These are phyloP conservation scores for Areca catechu DNA, from an alignment of 176 grass and related monocot species.

Conservation along the genomic window DNA sequence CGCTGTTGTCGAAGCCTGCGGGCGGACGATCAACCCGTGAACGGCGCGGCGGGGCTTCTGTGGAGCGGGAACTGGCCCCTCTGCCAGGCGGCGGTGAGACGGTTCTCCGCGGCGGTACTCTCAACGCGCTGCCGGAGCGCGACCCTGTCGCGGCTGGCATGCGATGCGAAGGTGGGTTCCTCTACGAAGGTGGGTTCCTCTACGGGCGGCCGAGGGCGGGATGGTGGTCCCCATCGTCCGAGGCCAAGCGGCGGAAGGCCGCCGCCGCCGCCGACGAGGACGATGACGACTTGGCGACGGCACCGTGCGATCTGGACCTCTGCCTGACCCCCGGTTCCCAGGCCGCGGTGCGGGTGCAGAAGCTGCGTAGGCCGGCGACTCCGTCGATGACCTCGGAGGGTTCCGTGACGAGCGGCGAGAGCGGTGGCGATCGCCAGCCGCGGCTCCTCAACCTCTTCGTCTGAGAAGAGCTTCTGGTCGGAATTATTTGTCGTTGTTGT, in stretches of 20 bases:
- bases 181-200: conserved; percentile 11
- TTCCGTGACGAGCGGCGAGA: conserved; percentile 45
- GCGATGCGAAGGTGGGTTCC: background rate
- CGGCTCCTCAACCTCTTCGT: conserved; percentile 76
- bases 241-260: background rate
- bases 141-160: conserved; percentile 3
- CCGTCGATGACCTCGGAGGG: conserved; percentile 71
- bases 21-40: conserved; percentile 94
- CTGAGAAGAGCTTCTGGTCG: conserved; percentile 8
- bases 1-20: conserved; percentile 83
- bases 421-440: conserved; percentile 16
- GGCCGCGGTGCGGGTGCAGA: conserved; percentile 5
- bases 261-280: background rate
- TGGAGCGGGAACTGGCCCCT: conserved; percentile 73
- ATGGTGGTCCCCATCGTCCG: background rate
- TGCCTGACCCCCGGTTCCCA: conserved; percentile 30
- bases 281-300: background rate
- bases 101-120: conserved; percentile 61
- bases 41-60: conserved; percentile 74
- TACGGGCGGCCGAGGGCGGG: conserved; percentile 23
- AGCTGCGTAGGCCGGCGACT: conserved; percentile 28
- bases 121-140: conserved; percentile 46
- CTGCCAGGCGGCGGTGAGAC: conserved; percentile 78
- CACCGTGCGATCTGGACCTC: conserved; percentile 44
- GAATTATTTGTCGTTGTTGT: no score